Evolutionary conservation across 495 filamentous ascomycete genomes (phyloP).

Genomic region (Aspergillus coremiiformis): DNA sequence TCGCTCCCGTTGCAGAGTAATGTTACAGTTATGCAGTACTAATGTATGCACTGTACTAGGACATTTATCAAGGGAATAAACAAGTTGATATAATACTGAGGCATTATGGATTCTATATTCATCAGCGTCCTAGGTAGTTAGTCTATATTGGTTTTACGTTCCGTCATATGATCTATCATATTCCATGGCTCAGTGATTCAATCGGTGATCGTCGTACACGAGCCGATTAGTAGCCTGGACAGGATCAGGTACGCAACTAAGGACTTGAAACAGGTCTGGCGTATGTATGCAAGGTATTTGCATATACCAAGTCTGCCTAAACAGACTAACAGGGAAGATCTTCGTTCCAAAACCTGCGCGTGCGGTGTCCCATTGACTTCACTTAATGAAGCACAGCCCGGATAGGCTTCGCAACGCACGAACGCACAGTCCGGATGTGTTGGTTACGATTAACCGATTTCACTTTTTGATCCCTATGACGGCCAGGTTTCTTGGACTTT

Average conservation of each 20-base stretch:
- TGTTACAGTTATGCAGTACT: too few relatives aligned
- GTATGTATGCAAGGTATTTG: not conserved
- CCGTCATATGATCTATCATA: too few relatives aligned
- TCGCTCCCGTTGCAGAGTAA: too few relatives aligned
- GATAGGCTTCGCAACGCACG: not conserved
- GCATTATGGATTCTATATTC: too few relatives aligned
- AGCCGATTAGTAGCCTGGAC: too few relatives aligned
- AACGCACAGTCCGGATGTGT: not conserved
- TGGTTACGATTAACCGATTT: not conserved
- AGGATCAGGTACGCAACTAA: not conserved
- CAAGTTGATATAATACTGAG: too few relatives aligned
- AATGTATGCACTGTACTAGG: too few relatives aligned
- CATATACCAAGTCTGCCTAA: not conserved
- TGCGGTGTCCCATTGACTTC: not conserved
- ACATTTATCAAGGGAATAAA: too few relatives aligned
- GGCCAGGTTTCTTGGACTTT: conserved; percentile 82
- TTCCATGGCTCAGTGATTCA: too few relatives aligned
- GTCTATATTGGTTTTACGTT: too few relatives aligned
- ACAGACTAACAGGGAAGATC: not conserved
- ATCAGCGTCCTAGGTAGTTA: too few relatives aligned
- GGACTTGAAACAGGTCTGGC: not conserved
- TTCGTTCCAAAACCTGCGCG: not conserved
- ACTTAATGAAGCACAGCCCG: not conserved
- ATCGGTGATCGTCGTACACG: not conserved
- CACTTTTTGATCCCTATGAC: conserved; percentile 80